Conservation (phyloP, 2,329 filamentous ascomycete species). For the Exophiala sp. region DNA sequence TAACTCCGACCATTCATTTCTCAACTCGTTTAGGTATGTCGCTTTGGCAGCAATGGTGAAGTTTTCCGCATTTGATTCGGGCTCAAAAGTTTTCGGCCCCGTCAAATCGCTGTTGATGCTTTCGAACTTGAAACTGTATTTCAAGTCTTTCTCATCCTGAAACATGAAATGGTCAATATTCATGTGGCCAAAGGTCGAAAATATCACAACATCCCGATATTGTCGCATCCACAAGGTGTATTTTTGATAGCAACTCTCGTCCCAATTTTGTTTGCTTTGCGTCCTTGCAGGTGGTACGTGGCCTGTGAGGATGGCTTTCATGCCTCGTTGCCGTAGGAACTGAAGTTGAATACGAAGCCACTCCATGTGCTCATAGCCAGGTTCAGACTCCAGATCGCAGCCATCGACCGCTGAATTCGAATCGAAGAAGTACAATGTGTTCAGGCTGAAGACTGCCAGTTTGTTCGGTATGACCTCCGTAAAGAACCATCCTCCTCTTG, state of each 20-base stretch:
- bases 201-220: slow-evolving; percentile 84
- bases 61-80: slow-evolving; percentile 38
- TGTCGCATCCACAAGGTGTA: slow-evolving; percentile 87
- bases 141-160: slow-evolving; percentile 76
- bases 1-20: slow-evolving; percentile 72
- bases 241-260: slow-evolving; percentile 97
- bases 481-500: slow-evolving; percentile 90
- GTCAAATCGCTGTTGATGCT: slow-evolving; percentile 44
- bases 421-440: slow-evolving; percentile 94
- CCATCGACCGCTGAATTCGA: slow-evolving; percentile 93
- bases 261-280: slow-evolving; percentile 81
- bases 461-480: slow-evolving; percentile 84
- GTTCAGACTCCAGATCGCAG: slow-evolving; percentile 72
- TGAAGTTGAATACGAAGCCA: slow-evolving; percentile 90
- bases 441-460: slow-evolving; percentile 87
- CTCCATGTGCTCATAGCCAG: slow-evolving; percentile 91
- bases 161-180: slow-evolving; percentile 97
- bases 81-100: slow-evolving; percentile 14
- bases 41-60: slow-evolving; percentile 64
- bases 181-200: slow-evolving; percentile 87
- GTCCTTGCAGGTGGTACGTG: slow-evolving; percentile 91
- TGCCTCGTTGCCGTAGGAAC: slow-evolving; percentile 72
- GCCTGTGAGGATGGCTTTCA: slow-evolving; percentile 92
- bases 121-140: slow-evolving; percentile 37
- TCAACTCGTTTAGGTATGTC: slow-evolving; percentile 75